Evolutionary conservation across 768 basidiomycete species (phyloP).

Genomic region (Trametes elegans): DNA sequence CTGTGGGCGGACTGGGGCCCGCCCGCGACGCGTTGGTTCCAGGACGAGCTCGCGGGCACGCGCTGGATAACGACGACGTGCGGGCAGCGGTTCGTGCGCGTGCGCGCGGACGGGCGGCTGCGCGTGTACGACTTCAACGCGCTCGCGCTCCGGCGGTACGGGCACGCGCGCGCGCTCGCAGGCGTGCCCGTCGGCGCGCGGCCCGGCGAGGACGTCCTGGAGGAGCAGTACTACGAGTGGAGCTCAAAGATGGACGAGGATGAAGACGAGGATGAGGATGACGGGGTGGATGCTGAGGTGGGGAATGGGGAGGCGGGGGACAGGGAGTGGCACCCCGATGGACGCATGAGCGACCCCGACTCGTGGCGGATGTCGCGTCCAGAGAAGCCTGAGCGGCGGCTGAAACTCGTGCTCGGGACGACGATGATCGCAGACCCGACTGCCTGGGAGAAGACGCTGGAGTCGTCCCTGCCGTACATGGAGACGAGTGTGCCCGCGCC

Average conservation of each 20-base stretch:
- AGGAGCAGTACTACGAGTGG: slow-evolving; percentile 5
- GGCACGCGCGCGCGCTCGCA: background rate
- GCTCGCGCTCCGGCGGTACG: slow-evolving; percentile 9
- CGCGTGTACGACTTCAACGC: slow-evolving; percentile 27
- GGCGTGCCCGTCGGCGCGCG: slow-evolving; percentile 1
- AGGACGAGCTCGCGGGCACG: slow-evolving; percentile 20
- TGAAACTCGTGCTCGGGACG: slow-evolving; percentile 11
- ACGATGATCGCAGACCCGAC: slow-evolving; percentile 2
- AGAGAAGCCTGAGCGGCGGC: background rate
- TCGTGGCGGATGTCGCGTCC: background rate
- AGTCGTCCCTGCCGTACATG: slow-evolving; percentile 25
- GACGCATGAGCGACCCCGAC: too few species aligned
- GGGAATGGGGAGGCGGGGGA: background rate
- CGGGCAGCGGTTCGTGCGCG: slow-evolving; percentile 29
- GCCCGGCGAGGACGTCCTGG: slow-evolving; percentile 5
- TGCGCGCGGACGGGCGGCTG: slow-evolving; percentile 8
- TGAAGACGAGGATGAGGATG: background rate
- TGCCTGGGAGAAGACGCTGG: slow-evolving; percentile 22
- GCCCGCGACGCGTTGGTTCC: slow-evolving; percentile 25
- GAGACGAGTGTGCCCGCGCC: slow-evolving; percentile 17
- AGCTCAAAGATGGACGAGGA: background rate
- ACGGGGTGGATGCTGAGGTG: background rate
- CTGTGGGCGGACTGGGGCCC: slow-evolving; percentile 29
- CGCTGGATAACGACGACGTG: slow-evolving; percentile 34
- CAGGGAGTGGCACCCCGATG: background rate